Evolutionary conservation across 768 basidiomycete genomes (phyloP), one percentile per base, ranked within the genome.

Genomic region (Fomitopsis serialis): DNA sequence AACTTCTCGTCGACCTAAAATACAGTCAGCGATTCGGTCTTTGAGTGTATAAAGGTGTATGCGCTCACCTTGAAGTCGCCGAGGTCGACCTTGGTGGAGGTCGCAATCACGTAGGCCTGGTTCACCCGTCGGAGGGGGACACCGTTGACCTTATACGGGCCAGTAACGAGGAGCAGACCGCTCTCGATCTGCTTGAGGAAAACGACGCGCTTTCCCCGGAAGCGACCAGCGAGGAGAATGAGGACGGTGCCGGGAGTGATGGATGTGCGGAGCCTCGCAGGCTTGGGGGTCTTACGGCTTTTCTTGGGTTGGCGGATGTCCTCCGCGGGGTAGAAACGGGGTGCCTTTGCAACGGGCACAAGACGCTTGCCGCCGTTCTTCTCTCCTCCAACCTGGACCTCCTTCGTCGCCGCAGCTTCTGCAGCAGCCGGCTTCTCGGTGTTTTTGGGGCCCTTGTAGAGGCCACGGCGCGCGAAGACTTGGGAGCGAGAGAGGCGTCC

Each of bases 31-130:
- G 37, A 15, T 6, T 17, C 15, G 37, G 8, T 17, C 12, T 35
- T 19, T 27, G n/a, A n/a, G n/a, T n/a, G 21, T 2, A 15, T 10
- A 44, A 36, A 29, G 22, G 44, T 43, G 45, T 34, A 52, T 50
- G 34, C 23, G 76, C 81, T 58, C 64, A 92, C 93, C 77, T 81
- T 81, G 70, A 90, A 75, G 54, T 75, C 79, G 24, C 75, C 79
- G 54, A 98, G 71, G 60, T 96, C 89, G 61, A 98, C 73, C 75
- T 87, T 92, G 62, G 97, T 98, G 53, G 94, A 94, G 54, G 97
- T 99, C 54, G 96, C 92, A 66, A 99, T 98, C 58, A 95, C 93
- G 70, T 99, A 99, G 52, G 97, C 93, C 78, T 98, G 96, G 79
- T 94, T 96, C 56, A 99, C 94, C 71, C 97, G 85, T 71, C 95